Conservation (phyloP, 352 stramenopile genomes). For the Globisporangium carolinianum region DNA sequence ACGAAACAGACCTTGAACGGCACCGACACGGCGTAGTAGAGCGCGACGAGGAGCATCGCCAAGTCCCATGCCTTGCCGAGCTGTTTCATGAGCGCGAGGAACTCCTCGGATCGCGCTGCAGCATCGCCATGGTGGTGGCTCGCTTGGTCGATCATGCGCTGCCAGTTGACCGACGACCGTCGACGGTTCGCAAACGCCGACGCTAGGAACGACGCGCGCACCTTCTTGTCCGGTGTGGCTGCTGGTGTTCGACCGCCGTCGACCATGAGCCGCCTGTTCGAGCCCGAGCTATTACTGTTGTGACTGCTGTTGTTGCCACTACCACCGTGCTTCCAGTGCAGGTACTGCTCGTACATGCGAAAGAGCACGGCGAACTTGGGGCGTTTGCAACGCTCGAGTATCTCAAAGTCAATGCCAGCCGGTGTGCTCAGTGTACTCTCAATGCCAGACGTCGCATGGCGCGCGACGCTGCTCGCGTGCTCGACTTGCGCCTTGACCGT, state of each 20-base stretch:
- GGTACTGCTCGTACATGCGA: slow-evolving; percentile 33
- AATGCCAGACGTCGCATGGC: slow-evolving; percentile 13
- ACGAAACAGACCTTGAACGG: slow-evolving; percentile 60
- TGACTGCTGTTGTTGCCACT: not conserved
- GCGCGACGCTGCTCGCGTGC: not conserved
- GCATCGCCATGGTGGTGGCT: not conserved
- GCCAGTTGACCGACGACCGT: slow-evolving; percentile 13
- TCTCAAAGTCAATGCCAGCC: slow-evolving; percentile 46
- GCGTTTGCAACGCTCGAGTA: slow-evolving; percentile 39
- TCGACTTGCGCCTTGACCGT: slow-evolving; percentile 21
- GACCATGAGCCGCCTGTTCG: not conserved
- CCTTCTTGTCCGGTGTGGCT: not conserved
- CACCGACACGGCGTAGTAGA: slow-evolving; percentile 35
- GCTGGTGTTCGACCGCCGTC: not conserved
- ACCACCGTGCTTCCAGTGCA: slow-evolving; percentile 18
- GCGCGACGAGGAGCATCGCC: slow-evolving; percentile 30
- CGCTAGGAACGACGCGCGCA: not conserved
- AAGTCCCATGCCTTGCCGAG: slow-evolving; percentile 42
- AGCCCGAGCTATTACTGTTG: not conserved
- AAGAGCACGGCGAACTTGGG: slow-evolving; percentile 40
- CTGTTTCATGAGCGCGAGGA: slow-evolving; percentile 29
- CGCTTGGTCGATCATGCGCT: slow-evolving; percentile 4
- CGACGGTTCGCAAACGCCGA: slow-evolving; percentile 3
- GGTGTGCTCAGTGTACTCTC: slow-evolving; percentile 19
- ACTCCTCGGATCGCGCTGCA: slow-evolving; percentile 23